Evolutionary conservation across 129 eudicot genomes (phyloP).

Genomic region (Mikania micrantha): DNA sequence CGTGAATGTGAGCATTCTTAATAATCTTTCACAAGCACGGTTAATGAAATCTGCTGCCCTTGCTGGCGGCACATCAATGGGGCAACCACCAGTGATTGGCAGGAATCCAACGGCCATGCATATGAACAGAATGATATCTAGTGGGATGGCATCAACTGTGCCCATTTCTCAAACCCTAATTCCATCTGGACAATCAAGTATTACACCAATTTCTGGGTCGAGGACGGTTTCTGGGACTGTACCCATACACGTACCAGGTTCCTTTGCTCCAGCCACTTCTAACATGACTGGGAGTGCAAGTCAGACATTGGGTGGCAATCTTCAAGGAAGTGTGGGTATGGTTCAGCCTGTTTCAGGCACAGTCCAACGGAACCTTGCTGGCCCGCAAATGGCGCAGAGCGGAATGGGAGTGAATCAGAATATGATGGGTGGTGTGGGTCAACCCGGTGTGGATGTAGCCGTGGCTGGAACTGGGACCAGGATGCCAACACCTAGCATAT

Average conservation of each 20-base stretch:
- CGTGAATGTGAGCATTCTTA: conserved; percentile 59
- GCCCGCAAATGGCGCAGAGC: conserved; percentile 71
- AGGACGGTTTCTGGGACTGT: conserved; percentile 40
- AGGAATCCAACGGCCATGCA: conserved; percentile 74
- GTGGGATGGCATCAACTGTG: conserved; percentile 71
- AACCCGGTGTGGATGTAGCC: conserved; percentile 41
- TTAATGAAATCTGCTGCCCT: conserved; percentile 58
- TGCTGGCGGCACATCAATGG: conserved; percentile 72
- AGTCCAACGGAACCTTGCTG: conserved; percentile 62
- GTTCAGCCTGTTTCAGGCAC: conserved; percentile 60
- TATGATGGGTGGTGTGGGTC: conserved; percentile 53
- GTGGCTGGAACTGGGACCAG: conserved; percentile 68
- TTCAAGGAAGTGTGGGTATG: conserved; percentile 63
- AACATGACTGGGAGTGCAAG: conserved; percentile 51
- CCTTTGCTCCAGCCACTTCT: conserved; percentile 59
- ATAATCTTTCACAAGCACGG: conserved; percentile 73
- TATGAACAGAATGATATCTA: conserved; percentile 89
- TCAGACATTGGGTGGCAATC: conserved; percentile 53
- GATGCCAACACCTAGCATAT: conserved; percentile 48
- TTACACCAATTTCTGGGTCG: conserved; percentile 50
- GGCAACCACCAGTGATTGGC: conserved; percentile 53
- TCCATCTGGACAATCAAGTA: conserved; percentile 66
- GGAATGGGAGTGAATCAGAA: conserved; percentile 71
- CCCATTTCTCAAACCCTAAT: conserved; percentile 62
- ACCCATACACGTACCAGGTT: conserved; percentile 27